Percentiles rank a stretch among this genome's conserved stretches.
Conservation (phyloP, 352 stramenopile genomes). For the Phytophthora constricta region DNA sequence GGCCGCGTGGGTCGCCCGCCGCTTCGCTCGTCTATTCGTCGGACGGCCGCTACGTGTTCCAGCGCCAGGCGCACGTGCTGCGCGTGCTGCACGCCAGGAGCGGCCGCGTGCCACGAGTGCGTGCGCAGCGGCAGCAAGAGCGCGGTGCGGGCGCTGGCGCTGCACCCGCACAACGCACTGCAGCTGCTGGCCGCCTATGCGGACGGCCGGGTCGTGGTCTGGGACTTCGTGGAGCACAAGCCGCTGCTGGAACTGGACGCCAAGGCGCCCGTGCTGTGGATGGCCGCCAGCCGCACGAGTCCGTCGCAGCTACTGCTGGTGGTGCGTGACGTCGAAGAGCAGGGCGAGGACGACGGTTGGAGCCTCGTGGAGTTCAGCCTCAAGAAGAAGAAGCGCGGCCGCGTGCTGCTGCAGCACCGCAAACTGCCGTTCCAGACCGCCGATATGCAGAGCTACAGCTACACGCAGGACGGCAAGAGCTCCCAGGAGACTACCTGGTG, state of each 20-base stretch:
- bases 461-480: conserved; percentile 11
- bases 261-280: conserved; percentile 66
- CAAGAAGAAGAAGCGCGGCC: conserved; percentile 63
- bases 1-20: conserved; percentile 5
- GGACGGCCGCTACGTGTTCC: conserved; percentile 81
- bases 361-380: conserved; percentile 75
- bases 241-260: conserved; percentile 59
- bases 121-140: conserved; percentile 37
- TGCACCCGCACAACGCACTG: conserved; percentile 76
- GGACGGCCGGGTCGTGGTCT: conserved; percentile 71
- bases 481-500: conserved; percentile 62
- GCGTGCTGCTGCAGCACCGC: conserved; percentile 54
- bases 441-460: conserved; percentile 60
- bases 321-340: conserved; percentile 24
- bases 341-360: conserved; percentile 40
- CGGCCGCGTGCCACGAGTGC: conserved; percentile 77
- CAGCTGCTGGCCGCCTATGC: conserved; percentile 75
- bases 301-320: conserved; percentile 74
- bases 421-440: conserved; percentile 59
- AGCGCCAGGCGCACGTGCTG: conserved; percentile 76
- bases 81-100: conserved; percentile 76
- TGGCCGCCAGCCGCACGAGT: conserved; percentile 60
- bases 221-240: conserved; percentile 83
- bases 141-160: conserved; percentile 55
- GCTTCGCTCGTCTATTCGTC: conserved; percentile 63